Evolutionary conservation across 2,329 filamentous ascomycete genomes (phyloP).

Genomic region (Aureobasidium sp.): DNA sequence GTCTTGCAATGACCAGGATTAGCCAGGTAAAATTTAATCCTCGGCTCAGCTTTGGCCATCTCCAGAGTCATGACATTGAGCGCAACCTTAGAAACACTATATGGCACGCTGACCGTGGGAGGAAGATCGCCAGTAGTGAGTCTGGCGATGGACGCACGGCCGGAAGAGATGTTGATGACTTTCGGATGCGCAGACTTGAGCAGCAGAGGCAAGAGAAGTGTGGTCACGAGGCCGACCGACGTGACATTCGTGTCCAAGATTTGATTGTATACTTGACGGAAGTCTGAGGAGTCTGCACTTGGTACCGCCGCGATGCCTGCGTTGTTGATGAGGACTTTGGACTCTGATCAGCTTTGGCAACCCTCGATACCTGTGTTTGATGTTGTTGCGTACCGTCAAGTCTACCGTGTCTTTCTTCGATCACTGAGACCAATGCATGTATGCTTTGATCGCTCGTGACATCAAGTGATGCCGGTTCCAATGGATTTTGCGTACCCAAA

Average conservation of each 20-base stretch:
- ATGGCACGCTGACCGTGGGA: conserved; percentile 24
- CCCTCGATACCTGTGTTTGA: background rate
- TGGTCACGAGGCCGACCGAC: conserved; percentile 34
- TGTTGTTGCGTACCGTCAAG: background rate
- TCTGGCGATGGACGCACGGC: conserved; percentile 23
- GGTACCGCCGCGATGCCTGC: background rate
- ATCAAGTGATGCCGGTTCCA: background rate
- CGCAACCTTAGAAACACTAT: conserved; percentile 22
- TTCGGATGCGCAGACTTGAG: conserved; percentile 20
- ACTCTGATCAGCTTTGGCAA: background rate
- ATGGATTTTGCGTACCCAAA: background rate
- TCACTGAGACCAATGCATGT: background rate
- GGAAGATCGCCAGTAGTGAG: conserved; percentile 24
- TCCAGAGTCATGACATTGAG: conserved; percentile 24
- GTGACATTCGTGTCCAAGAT: conserved; percentile 39
- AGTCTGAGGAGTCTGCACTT: conserved; percentile 16
- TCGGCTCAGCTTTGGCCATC: conserved; percentile 19
- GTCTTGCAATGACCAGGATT: conserved; percentile 24
- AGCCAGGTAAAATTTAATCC: conserved; percentile 19
- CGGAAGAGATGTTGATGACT: conserved; percentile 32
- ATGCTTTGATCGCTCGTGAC: background rate
- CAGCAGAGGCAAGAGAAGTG: conserved; percentile 28
- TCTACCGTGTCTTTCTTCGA: background rate
- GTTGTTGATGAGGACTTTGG: background rate
- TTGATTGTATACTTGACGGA: conserved; percentile 30